These are phyloP conservation scores for Aspergillus sclerotioniger DNA, from an alignment of 495 filamentous ascomycete species.

Conservation along the genomic window DNA sequence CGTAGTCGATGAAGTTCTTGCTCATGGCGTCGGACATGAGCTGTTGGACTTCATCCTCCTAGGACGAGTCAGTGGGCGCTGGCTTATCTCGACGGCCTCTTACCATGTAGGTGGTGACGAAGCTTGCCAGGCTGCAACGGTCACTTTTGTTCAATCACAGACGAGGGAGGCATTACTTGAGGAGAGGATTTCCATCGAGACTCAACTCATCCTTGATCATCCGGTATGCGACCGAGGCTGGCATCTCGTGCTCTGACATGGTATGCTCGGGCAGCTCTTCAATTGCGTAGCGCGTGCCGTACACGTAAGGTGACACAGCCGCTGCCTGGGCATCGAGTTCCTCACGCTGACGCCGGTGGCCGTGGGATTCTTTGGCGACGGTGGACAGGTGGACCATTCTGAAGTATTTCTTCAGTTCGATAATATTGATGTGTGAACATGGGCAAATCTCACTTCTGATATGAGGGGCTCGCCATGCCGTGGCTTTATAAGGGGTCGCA, in stretches of 20 bases:
- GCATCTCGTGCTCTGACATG: conserved; percentile 79
- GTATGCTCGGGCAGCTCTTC: conserved; percentile 70
- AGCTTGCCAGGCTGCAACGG: conserved; percentile 61
- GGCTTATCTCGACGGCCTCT: conserved; percentile 3
- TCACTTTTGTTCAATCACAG: neutral
- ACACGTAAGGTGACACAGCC: conserved; percentile 65
- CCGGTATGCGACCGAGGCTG: conserved; percentile 73
- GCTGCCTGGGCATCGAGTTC: conserved; percentile 33
- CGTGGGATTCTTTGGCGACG: conserved; percentile 12
- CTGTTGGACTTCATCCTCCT: conserved; percentile 83
- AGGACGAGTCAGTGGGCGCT: neutral
- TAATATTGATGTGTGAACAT: too few relatives aligned
- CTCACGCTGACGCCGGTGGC: conserved; percentile 9
- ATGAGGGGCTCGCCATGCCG: too few relatives aligned
- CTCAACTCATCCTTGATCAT: conserved; percentile 86
- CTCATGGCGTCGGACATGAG: conserved; percentile 79
- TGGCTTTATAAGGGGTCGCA: neutral
- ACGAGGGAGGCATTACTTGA: conserved; percentile 54
- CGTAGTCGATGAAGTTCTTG: conserved; percentile 90
- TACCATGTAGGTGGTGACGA: conserved; percentile 90
- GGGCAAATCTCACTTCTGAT: too few relatives aligned
- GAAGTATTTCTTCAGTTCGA: neutral
- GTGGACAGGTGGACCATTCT: conserved; percentile 22
- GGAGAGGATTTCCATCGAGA: conserved; percentile 81
- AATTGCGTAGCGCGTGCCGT: conserved; percentile 70